Conservation (phyloP, 805 yeast genomes). For the Yarrowia sp. region DNA sequence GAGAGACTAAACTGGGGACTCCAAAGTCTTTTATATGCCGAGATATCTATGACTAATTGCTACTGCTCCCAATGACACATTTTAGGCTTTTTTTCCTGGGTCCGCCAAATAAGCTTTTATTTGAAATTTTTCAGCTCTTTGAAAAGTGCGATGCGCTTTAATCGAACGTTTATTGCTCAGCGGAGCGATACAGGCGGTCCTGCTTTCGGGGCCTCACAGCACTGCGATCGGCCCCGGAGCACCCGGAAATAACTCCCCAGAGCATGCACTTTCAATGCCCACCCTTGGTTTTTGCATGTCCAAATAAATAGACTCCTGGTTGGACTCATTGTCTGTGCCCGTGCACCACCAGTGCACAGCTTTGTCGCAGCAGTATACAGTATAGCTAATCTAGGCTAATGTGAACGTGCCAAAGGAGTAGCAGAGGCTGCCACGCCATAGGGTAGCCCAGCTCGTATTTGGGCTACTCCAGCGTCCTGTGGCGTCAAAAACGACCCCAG, state of each 20-base stretch:
- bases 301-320: neutral
- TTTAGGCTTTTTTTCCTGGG: constrained; percentile 11
- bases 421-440: neutral
- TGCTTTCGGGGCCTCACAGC: neutral
- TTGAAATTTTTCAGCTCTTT: constrained; percentile 12
- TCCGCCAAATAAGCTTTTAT: neutral
- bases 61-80: constrained; percentile 27
- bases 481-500: too few relatives aligned
- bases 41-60: constrained; percentile 27
- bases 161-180: constrained; percentile 19
- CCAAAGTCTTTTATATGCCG: constrained; percentile 20
- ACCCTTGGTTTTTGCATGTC: too few relatives aligned
- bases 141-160: constrained; percentile 4
- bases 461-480: too few relatives aligned
- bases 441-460: too few relatives aligned
- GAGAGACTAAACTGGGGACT: constrained; percentile 6
- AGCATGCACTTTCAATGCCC: too few relatives aligned
- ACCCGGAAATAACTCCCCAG: neutral
- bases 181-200: too few relatives aligned
- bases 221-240: neutral
- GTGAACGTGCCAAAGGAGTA: neutral
- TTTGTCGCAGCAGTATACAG: constrained; percentile 5
- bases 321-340: neutral
- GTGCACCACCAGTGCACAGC: constrained; percentile 9
- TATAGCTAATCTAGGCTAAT: constrained; percentile 1